Conservation (phyloP, 2,329 filamentous ascomycete genomes). For the Rhytidhysteron rufulum region DNA sequence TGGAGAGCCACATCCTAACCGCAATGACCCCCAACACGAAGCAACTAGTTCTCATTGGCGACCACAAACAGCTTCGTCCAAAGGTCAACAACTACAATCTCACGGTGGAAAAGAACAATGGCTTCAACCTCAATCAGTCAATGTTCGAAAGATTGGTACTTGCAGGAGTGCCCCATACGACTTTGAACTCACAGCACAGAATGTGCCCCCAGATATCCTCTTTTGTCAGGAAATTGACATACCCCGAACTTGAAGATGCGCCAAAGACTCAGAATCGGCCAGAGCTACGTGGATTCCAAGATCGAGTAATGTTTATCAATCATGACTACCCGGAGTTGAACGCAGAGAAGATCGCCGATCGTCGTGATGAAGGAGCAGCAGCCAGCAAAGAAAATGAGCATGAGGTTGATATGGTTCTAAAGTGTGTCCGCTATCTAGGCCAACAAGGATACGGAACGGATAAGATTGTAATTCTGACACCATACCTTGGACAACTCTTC, state of each 20-base stretch:
- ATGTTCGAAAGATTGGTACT: conserved; percentile 65
- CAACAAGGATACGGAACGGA: conserved; percentile 68
- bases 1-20: conserved; percentile 64
- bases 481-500: conserved; percentile 66
- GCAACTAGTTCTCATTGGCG: conserved; percentile 67
- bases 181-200: conserved; percentile 60
- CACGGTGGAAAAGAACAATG: conserved; percentile 60
- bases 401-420: conserved; percentile 64
- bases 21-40: conserved; percentile 54
- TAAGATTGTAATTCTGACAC: conserved; percentile 65
- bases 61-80: conserved; percentile 69
- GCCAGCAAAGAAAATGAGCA: conserved; percentile 60
- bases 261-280: conserved; percentile 46
- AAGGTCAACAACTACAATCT: conserved; percentile 61
- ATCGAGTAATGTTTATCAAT: conserved; percentile 63
- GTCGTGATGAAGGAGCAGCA: conserved; percentile 47
- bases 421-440: conserved; percentile 61
- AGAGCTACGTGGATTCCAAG: conserved; percentile 53
- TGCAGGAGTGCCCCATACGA: conserved; percentile 51
- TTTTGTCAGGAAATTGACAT: conserved; percentile 56
- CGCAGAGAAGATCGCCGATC: conserved; percentile 43
- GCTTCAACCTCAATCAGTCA: conserved; percentile 64
- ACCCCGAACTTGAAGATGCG: conserved; percentile 58
- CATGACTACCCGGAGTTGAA: conserved; percentile 55
- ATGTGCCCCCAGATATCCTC: conserved; percentile 66